These are phyloP conservation scores for Leccinum colubrinum DNA, from an alignment of 1,284 basidiomycete genomes.

Conservation along the genomic window DNA sequence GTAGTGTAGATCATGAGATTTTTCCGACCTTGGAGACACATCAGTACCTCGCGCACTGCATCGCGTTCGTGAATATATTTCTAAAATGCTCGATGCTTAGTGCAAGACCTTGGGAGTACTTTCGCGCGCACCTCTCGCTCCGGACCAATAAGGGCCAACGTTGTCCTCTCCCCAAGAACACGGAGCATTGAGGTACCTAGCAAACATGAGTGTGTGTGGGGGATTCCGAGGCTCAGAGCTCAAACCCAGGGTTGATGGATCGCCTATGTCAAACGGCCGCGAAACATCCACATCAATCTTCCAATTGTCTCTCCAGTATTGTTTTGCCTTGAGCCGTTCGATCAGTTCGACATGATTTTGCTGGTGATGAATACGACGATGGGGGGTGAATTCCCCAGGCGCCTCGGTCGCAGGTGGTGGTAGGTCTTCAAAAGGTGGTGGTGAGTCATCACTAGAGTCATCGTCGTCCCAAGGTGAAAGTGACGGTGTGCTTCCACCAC, in stretches of 20 bases:
- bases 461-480: conserved; percentile 47
- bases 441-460: conserved; percentile 29
- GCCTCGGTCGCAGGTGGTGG: conserved; percentile 39
- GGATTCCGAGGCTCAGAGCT: background rate
- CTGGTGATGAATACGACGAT: conserved; percentile 23
- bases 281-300: conserved; percentile 42
- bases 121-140: conserved; percentile 31
- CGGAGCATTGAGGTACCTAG: conserved; percentile 49
- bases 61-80: conserved; percentile 67
- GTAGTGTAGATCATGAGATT: conserved; percentile 56
- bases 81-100: conserved; percentile 32
- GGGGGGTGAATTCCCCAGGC: conserved; percentile 4
- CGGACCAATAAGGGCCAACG: conserved; percentile 28
- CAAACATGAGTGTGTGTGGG: conserved; percentile 2
- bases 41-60: conserved; percentile 70
- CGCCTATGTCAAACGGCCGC: conserved; percentile 54
- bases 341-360: conserved; percentile 49
- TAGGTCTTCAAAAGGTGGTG: conserved; percentile 19
- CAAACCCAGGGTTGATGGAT: conserved; percentile 67
- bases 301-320: conserved; percentile 73
- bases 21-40: conserved; percentile 65
- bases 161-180: conserved; percentile 32
- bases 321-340: conserved; percentile 55
- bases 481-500: conserved; percentile 43
- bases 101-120: background rate